Evolutionary conservation across 352 stramenopile species (phyloP).

Genomic region (Phytophthora podocarpi): DNA sequence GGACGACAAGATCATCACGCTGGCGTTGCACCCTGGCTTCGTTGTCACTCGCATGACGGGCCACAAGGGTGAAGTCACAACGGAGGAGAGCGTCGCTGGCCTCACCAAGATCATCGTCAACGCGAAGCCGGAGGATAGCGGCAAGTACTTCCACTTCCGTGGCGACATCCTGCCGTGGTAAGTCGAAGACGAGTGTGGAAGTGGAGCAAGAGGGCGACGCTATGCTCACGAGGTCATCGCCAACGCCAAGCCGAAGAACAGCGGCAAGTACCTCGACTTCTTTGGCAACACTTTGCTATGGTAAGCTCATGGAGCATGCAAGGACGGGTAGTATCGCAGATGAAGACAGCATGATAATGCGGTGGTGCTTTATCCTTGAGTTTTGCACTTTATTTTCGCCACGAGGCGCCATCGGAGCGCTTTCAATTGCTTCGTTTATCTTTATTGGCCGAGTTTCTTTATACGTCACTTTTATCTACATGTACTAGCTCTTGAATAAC

Average conservation of each 20-base stretch:
- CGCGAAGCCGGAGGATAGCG: constrained; percentile 42
- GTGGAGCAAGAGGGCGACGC: no score
- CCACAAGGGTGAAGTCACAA: constrained; percentile 34
- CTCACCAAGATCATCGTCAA: constrained; percentile 47
- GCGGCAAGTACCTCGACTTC: constrained; percentile 41
- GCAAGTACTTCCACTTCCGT: constrained; percentile 52
- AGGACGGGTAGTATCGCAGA: no score
- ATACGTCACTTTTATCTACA: no score
- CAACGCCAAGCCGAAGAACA: constrained; percentile 28
- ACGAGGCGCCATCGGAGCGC: no score
- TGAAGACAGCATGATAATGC: no score
- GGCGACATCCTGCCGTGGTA: constrained; percentile 48
- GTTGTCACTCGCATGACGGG: constrained; percentile 60
- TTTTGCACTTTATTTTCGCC: no score
- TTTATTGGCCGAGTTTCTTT: no score
- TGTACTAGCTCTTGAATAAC: no score
- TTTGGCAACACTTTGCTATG: constrained; percentile 19
- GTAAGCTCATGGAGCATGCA: background rate
- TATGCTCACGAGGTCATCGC: constrained; percentile 34
- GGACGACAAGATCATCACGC: constrained; percentile 43
- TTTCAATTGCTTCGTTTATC: background rate
- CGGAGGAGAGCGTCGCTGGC: constrained; percentile 42
- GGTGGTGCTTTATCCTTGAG: no score
- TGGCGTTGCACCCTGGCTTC: constrained; percentile 61
- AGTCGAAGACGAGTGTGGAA: no score